A percentile compares a stretch with the other conserved stretches of the same genome.
Evolutionary conservation across 257 asterid genomes (phyloP).

Genomic region (Gardenia jasminoides): DNA sequence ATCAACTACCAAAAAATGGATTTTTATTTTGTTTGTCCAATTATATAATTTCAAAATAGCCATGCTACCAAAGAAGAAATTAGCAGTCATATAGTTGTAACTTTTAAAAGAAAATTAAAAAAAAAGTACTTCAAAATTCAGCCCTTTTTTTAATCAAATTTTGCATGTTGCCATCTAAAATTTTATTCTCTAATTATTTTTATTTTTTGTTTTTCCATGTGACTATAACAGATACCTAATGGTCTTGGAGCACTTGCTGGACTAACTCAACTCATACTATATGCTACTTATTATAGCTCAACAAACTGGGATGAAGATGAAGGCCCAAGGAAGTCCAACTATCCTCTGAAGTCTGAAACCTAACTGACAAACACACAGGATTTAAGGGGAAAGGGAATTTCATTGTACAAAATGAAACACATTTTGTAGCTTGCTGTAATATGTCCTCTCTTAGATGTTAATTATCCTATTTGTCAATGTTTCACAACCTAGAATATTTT

Average conservation of each 20-base stretch:
- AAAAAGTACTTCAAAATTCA: not conserved
- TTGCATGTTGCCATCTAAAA: not conserved
- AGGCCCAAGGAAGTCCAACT: slow-evolving; percentile 10
- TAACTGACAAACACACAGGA: not conserved
- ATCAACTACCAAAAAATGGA: no score
- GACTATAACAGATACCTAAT: slow-evolving; percentile 42
- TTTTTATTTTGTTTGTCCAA: no score
- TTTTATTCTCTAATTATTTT: no score
- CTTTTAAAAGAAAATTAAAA: not conserved
- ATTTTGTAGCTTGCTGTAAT: no score
- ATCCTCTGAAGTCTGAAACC: not conserved
- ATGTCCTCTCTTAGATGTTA: no score
- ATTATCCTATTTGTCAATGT: no score
- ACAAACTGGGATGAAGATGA: slow-evolving; percentile 52
- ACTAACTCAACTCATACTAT: slow-evolving; percentile 38
- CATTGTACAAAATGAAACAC: no score
- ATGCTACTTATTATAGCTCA: slow-evolving; percentile 35
- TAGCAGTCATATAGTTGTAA: not conserved
- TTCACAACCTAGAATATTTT: no score
- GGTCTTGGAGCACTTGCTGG: slow-evolving; percentile 51
- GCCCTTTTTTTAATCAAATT: not conserved
- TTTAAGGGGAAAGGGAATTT: no score
- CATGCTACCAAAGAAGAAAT: no score
- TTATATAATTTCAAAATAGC: no score
- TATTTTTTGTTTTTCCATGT: not conserved